Percentiles rank a stretch among this genome's conserved stretches.
These are phyloP conservation scores for Hypoxylon sp. DNA, from an alignment of 2,329 filamentous ascomycete species.

Conservation along the genomic window DNA sequence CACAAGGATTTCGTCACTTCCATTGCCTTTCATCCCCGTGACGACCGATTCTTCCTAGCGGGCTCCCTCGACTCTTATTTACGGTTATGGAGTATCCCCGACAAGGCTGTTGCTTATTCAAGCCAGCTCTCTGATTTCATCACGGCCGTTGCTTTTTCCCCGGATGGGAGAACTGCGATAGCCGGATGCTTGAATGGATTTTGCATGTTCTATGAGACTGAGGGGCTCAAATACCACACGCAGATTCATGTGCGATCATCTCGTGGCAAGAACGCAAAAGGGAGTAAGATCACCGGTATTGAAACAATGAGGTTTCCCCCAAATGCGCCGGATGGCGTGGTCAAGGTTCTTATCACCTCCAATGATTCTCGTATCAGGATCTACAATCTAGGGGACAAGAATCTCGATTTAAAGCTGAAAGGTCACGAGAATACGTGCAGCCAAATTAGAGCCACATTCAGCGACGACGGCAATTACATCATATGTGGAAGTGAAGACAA, in stretches of 20 bases:
- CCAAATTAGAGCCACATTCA: conserved; percentile 91
- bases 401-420: conserved; percentile 88
- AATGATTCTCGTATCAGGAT: conserved; percentile 94
- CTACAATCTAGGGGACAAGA: conserved; percentile 89
- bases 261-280: conserved; percentile 92
- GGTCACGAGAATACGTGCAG: conserved; percentile 91
- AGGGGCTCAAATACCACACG: conserved; percentile 85
- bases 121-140: conserved; percentile 86
- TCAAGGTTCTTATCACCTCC: conserved; percentile 90
- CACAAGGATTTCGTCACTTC: conserved; percentile 96
- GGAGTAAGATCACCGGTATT: conserved; percentile 97
- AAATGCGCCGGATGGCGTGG: conserved; percentile 68
- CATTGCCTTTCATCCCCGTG: conserved; percentile 92
- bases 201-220: conserved; percentile 93
- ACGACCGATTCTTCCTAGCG: conserved; percentile 96
- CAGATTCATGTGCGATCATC: conserved; percentile 96
- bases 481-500: conserved; percentile 95
- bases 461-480: conserved; percentile 87
- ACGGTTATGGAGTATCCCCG: conserved; percentile 95
- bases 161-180: conserved; percentile 90
- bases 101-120: conserved; percentile 91
- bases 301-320: conserved; percentile 77
- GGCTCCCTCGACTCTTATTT: conserved; percentile 91
- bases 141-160: conserved; percentile 93
- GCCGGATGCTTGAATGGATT: conserved; percentile 88